Percentiles rank a stretch among this genome's conserved stretches.
Conservation (phyloP, 2,329 filamentous ascomycete species). For the Rutstroemia sp. region DNA sequence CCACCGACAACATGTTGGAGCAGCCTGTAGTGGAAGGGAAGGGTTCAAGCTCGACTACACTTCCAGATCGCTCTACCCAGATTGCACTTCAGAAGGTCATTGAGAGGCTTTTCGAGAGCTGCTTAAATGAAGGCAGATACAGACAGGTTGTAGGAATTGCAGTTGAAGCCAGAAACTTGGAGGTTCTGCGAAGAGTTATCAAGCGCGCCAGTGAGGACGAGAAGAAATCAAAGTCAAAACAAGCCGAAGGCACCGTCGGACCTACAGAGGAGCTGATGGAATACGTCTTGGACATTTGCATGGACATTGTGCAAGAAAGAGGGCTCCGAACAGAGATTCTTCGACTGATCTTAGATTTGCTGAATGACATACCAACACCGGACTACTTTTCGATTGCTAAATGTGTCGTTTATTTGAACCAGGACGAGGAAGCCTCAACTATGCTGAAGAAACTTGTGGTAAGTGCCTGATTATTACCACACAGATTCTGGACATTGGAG, state of each 20-base stretch:
- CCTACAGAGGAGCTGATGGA: slow-evolving; percentile 92
- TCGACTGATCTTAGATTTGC: slow-evolving; percentile 84
- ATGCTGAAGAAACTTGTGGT: slow-evolving; percentile 74
- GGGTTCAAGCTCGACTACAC: slow-evolving; percentile 29
- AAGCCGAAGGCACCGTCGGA: slow-evolving; percentile 43
- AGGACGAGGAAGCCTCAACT: slow-evolving; percentile 80
- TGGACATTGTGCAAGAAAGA: slow-evolving; percentile 95
- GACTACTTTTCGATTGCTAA: slow-evolving; percentile 98
- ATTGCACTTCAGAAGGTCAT: slow-evolving; percentile 76
- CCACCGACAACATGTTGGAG: slow-evolving; percentile 53
- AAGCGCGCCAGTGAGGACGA: slow-evolving; percentile 83
- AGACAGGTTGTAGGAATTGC: slow-evolving; percentile 95
- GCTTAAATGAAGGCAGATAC: slow-evolving; percentile 78
- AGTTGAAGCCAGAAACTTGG: slow-evolving; percentile 86
- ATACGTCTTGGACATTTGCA: slow-evolving; percentile 90
- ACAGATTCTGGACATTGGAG: no score
- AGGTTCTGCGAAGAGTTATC: slow-evolving; percentile 80
- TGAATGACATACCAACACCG: slow-evolving; percentile 84
- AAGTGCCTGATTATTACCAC: slow-evolving; percentile 20
- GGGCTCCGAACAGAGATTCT: slow-evolving; percentile 78
- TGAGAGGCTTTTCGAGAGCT: slow-evolving; percentile 84
- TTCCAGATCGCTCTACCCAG: slow-evolving; percentile 63
- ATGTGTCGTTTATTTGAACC: slow-evolving; percentile 92
- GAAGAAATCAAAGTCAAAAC: slow-evolving; percentile 57
- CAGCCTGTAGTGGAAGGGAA: slow-evolving; percentile 35